These are phyloP conservation scores for Arxiozyma telluris DNA, from an alignment of 1,139 yeast genomes.

Conservation along the genomic window DNA sequence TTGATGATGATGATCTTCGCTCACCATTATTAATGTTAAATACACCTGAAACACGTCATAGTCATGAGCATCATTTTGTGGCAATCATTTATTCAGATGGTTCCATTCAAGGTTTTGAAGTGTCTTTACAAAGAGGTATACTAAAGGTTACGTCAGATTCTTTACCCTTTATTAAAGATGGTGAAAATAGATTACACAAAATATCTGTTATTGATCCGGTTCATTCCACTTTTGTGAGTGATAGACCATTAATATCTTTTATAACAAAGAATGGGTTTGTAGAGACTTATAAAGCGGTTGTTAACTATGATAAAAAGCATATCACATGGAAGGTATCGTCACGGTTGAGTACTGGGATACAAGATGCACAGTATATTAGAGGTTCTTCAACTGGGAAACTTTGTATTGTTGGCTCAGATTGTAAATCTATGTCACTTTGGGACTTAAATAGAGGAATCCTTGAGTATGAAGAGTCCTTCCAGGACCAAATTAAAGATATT, in stretches of 20 bases:
- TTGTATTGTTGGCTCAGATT: constrained; percentile 54
- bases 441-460: constrained; percentile 58
- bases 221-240: constrained; percentile 37
- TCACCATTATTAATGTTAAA: constrained; percentile 37
- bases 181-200: constrained; percentile 32
- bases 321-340: constrained; percentile 46
- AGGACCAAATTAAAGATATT: constrained; percentile 30
- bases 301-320: constrained; percentile 18
- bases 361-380: constrained; percentile 45
- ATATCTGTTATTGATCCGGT: constrained; percentile 64
- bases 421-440: constrained; percentile 59
- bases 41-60: constrained; percentile 38
- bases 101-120: constrained; percentile 28
- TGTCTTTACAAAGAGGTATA: constrained; percentile 18
- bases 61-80: constrained; percentile 35
- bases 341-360: constrained; percentile 47
- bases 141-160: constrained; percentile 14
- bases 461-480: constrained; percentile 47
- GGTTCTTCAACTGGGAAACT: constrained; percentile 71
- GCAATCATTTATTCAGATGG: constrained; percentile 36
- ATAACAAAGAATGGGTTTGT: constrained; percentile 50
- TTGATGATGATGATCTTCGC: constrained; percentile 11
- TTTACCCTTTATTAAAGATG: constrained; percentile 12
- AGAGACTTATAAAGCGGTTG: constrained; percentile 40
- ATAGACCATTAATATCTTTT: constrained; percentile 45